These are phyloP conservation scores for Torulaspora maleeae DNA, from an alignment of 805 yeast species.

Conservation along the genomic window DNA sequence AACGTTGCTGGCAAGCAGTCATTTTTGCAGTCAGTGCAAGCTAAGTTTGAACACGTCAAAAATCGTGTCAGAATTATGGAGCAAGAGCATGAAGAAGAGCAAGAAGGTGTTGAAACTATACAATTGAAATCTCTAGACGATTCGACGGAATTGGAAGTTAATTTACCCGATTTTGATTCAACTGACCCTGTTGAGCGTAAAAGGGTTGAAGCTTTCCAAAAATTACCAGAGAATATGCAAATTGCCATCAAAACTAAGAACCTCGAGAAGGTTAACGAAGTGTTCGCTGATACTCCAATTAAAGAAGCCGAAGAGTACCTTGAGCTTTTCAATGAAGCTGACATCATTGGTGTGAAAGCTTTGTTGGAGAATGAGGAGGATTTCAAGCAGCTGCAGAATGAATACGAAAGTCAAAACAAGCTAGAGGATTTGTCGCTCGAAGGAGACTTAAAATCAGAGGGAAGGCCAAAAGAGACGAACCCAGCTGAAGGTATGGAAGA, in stretches of 20 bases:
- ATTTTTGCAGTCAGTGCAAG: conserved; percentile 66
- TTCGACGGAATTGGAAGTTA: conserved; percentile 64
- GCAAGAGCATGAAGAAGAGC: conserved; percentile 43
- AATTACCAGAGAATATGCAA: conserved; percentile 60
- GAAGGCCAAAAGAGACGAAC: conserved; percentile 15
- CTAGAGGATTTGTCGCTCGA: conserved; percentile 20
- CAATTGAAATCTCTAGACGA: conserved; percentile 89
- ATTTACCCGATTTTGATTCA: conserved; percentile 57
- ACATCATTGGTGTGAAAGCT: conserved; percentile 78
- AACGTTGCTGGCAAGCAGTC: conserved; percentile 62
- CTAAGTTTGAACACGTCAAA: conserved; percentile 71
- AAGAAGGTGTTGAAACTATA: conserved; percentile 67
- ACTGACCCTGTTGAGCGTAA: conserved; percentile 41
- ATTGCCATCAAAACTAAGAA: conserved; percentile 66
- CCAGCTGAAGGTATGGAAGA: conserved; percentile 11
- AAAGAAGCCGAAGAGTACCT: conserved; percentile 77
- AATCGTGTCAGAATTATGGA: conserved; percentile 65
- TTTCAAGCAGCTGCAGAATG: conserved; percentile 50
- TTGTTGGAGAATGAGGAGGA: conserved; percentile 68
- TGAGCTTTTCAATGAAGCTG: conserved; percentile 71
- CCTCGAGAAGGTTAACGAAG: conserved; percentile 76
- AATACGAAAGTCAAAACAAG: conserved; percentile 34
- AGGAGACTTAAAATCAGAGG: conserved; percentile 9
- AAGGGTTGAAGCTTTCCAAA: conserved; percentile 51
- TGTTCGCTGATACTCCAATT: conserved; percentile 66